phyloP scores from a whole-genome alignment of 371 early-diverging fungal species.

The Apophysomyces variabilis region DNA sequence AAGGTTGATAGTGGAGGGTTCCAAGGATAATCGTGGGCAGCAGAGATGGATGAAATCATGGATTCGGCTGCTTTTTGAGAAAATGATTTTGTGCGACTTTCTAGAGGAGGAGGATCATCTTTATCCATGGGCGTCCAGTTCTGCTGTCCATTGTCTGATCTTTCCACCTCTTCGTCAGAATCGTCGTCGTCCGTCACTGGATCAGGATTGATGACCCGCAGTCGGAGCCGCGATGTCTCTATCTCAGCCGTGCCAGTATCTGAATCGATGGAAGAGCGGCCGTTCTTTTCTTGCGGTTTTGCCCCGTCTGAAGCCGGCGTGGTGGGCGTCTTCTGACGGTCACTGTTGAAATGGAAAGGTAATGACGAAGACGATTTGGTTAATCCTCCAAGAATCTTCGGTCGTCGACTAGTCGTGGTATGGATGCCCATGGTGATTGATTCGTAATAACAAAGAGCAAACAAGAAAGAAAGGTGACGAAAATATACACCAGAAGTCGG shows the following conservation, averaged over 20 bases:
- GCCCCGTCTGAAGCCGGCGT: not conserved
- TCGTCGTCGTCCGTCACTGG: constrained; percentile 18
- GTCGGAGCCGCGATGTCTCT: not conserved
- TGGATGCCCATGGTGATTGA: constrained; percentile 10
- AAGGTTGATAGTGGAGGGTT: not conserved
- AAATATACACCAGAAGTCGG: not conserved
- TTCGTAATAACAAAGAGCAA: constrained; percentile 11
- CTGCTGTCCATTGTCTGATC: not conserved
- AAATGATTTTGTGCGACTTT: constrained; percentile 7
- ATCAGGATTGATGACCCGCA: constrained; percentile 36
- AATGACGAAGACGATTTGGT: constrained; percentile 5
- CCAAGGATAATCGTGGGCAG: constrained; percentile 12
- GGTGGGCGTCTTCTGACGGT: not conserved
- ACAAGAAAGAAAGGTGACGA: not conserved
- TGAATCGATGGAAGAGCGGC: not conserved
- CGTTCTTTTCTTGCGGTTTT: not conserved
- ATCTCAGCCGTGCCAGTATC: not conserved
- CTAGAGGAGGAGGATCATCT: not conserved
- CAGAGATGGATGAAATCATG: constrained; percentile 14
- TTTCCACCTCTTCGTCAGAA: constrained; percentile 15
- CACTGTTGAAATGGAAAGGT: constrained; percentile 2
- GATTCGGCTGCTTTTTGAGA: constrained; percentile 2
- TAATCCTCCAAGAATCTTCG: not conserved
- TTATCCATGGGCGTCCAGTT: not conserved
- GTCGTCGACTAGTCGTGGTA: not conserved